Conservation (phyloP, 2,329 filamentous ascomycete species). For the Pseudogymnoascus sp. region DNA sequence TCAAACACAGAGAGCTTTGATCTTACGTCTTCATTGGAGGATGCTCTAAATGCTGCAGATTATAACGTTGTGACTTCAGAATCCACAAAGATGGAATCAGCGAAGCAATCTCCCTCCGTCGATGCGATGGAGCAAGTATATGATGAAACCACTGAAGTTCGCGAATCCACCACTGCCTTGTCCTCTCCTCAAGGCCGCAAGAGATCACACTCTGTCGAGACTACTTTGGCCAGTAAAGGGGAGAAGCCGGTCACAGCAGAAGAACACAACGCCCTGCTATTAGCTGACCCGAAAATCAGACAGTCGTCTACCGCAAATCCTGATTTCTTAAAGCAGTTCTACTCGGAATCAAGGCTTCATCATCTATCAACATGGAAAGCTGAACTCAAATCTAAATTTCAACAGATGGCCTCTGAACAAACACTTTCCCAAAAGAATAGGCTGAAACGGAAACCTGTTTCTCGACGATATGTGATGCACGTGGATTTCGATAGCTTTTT, state of each 20-base stretch:
- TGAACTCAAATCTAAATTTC: constrained; percentile 82
- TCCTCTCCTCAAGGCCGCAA: neutral
- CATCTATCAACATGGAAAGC: constrained; percentile 97
- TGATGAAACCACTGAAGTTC: constrained; percentile 8
- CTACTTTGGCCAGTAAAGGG: neutral
- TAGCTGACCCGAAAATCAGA: constrained; percentile 77
- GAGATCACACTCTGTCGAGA: neutral
- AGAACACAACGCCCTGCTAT: constrained; percentile 80
- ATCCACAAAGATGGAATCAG: neutral
- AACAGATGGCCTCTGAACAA: constrained; percentile 70
- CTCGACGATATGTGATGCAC: constrained; percentile 80
- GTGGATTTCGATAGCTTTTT: constrained; percentile 99
- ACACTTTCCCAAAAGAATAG: constrained; percentile 41
- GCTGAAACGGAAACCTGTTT: constrained; percentile 49
- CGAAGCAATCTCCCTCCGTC: neutral
- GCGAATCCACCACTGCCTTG: neutral
- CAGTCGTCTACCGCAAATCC: constrained; percentile 91
- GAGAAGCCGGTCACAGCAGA: constrained; percentile 60
- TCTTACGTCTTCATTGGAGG: constrained; percentile 30
- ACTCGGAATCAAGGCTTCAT: constrained; percentile 88
- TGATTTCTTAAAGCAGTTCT: constrained; percentile 88
- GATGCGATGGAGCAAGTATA: neutral
- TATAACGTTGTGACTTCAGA: neutral
- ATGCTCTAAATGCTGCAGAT: constrained; percentile 24
- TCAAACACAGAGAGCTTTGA: constrained; percentile 23